Evolutionary conservation across 116 monocot genomes (phyloP), one percentile per base, ranked within the genome.

Genomic region (Posidonia oceanica): DNA sequence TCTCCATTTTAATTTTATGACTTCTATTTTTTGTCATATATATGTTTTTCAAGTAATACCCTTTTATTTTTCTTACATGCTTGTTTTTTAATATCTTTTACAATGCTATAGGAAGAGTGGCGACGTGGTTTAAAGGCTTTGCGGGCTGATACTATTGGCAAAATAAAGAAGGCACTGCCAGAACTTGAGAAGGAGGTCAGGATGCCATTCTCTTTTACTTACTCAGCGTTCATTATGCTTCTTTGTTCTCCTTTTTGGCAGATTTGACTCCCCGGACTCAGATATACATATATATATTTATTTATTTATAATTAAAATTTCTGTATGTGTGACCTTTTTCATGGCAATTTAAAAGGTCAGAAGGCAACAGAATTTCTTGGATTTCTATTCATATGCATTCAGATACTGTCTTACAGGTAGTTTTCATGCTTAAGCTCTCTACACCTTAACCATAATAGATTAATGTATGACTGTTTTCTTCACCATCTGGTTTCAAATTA

Each of bases 341-440:
- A 18, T 16, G 3, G 11, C 39, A 20, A 16, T 53, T 75, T 5
- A 5, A 29, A 36, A 96, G 96, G 96, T 96, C 36, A 76, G 62
- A 64, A 86, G 85, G 76, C 83, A 86, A 73, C 72, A 75, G 40
- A 86, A 82, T 75, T 96, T 91, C 48, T 65, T 66, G 72, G 85
- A 96, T 68, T 96, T 96, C 85, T 89, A 89, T 75, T 60, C 78
- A 14, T 96, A 85, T 83, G 69, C 96, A 39, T 96, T 88, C 76
- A 81, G 80, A 75, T 96, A 91, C 57, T 87, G 86, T 61, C 77
- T 96, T 23, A 89, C 91, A 82, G 91, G 96, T 96, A 84, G 36
- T 59, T 22, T 5, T 51, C 48, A 12, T 42, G 0, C 15, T 41
- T 14, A 16, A 51, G 22, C 41, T 12, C 48, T 48, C 7, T 48